Evolutionary conservation across 202 grass and related monocot genomes (phyloP).

Genomic region (Hordeum pubiflorum): DNA sequence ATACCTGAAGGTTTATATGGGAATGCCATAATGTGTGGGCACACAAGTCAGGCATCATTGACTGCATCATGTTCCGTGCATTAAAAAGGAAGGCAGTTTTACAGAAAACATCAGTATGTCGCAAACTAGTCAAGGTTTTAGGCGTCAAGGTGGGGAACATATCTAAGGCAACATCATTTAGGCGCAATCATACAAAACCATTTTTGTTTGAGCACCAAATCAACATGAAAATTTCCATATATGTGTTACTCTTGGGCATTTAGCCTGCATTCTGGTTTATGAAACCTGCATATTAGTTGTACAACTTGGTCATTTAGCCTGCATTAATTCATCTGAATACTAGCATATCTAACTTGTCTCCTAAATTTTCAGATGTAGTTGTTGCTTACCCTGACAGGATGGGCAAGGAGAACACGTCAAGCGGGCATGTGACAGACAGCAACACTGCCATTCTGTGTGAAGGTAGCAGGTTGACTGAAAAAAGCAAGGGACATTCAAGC

Average conservation of each 20-base stretch:
- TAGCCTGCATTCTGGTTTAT: not conserved
- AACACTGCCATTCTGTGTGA: not conserved
- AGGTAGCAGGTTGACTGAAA: not conserved
- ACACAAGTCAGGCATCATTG: not conserved
- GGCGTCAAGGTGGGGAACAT: not conserved
- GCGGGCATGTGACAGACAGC: not conserved
- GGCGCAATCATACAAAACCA: not conserved
- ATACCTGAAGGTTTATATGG: constrained; percentile 8
- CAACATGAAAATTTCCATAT: not conserved
- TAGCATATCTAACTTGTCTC: not conserved
- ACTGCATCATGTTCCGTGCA: not conserved
- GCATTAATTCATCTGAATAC: not conserved
- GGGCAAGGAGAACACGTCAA: constrained; percentile 12
- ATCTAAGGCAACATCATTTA: not conserved
- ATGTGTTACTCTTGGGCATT: not conserved
- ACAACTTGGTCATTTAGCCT: not conserved
- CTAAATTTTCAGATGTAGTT: constrained; percentile 5
- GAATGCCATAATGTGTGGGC: not conserved
- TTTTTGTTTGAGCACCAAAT: not conserved
- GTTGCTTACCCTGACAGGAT: not conserved
- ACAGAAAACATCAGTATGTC: not conserved
- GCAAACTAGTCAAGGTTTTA: not conserved
- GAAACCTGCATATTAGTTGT: not conserved
- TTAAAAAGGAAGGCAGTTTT: not conserved
- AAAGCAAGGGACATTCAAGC: not conserved